Conservation (phyloP, 768 basidiomycete genomes). For the Amanita subjunquillea region DNA sequence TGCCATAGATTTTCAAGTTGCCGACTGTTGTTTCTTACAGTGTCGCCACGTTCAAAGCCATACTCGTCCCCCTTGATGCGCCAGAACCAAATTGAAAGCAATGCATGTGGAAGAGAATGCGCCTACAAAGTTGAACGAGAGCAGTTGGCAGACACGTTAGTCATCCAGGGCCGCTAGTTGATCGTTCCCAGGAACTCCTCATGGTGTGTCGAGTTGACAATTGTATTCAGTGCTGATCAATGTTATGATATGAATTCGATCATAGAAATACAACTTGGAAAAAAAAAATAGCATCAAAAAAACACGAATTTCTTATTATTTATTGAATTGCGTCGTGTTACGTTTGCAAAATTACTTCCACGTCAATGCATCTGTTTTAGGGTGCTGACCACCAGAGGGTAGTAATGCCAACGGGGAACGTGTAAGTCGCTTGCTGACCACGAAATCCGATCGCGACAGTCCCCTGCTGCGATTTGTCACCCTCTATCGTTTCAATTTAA, state of each 20-base stretch:
- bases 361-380: not conserved
- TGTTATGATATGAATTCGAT: not conserved
- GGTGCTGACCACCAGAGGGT: constrained; percentile 40
- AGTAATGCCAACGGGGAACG: constrained; percentile 69
- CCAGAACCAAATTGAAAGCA: not conserved
- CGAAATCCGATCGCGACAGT: constrained; percentile 53
- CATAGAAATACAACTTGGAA: not conserved
- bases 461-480: constrained; percentile 42
- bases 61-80: not conserved
- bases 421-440: constrained; percentile 58
- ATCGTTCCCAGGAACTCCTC: not conserved
- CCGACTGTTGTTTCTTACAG: not conserved
- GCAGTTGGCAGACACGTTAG: not conserved
- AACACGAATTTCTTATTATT: not conserved
- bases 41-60: not conserved
- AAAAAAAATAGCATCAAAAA: not conserved
- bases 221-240: not conserved
- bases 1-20: not conserved
- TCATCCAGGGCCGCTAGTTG: not conserved
- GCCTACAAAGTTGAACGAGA: not conserved
- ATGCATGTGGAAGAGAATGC: not conserved
- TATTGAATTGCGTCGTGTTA: too few species aligned
- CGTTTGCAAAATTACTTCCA: too few species aligned
- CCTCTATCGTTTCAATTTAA: constrained; percentile 19
- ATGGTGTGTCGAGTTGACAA: not conserved